Percentiles rank a stretch among this genome's conserved stretches.
These are phyloP conservation scores for Astrocystis sublimbata DNA, from an alignment of 495 filamentous ascomycete genomes.

Conservation along the genomic window DNA sequence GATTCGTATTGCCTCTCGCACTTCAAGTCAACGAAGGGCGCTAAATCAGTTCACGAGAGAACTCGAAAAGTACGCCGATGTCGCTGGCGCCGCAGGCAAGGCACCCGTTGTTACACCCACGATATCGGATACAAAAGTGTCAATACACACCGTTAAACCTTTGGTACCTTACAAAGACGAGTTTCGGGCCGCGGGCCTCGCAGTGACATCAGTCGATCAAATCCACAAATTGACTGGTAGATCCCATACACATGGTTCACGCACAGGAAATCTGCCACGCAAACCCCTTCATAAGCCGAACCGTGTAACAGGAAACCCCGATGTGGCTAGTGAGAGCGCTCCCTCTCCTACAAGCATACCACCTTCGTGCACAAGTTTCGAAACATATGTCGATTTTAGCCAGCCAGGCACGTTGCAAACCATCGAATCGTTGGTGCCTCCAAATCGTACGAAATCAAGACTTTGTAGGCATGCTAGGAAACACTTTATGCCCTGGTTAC, in stretches of 20 bases:
- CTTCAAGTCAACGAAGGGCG: constrained; percentile 37
- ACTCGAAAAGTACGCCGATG: constrained; percentile 42
- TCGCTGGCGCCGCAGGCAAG: constrained; percentile 26
- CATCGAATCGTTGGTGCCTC: constrained; percentile 17
- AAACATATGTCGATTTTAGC: constrained; percentile 34
- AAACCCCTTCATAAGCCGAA: constrained; percentile 5
- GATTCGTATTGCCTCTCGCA: constrained; percentile 28
- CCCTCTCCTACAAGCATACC: constrained; percentile 7
- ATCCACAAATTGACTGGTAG: constrained; percentile 17
- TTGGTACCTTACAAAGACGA: constrained; percentile 47
- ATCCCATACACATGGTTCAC: not conserved
- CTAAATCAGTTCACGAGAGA: constrained; percentile 45
- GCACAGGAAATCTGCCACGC: constrained; percentile 1
- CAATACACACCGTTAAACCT: constrained; percentile 46
- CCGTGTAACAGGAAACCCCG: constrained; percentile 11
- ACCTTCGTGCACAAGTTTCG: constrained; percentile 21
- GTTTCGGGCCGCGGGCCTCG: constrained; percentile 49
- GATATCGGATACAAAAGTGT: constrained; percentile 33
- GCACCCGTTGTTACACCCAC: constrained; percentile 34
- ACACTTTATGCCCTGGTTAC: constrained; percentile 29
- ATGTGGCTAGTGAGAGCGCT: constrained; percentile 12
- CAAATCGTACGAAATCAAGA: constrained; percentile 19
- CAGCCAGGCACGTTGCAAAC: constrained; percentile 19
- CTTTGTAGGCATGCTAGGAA: constrained; percentile 15
- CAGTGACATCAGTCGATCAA: constrained; percentile 51